A percentile compares a stretch with the other conserved stretches of the same genome.
These are phyloP conservation scores for Fomitopsis pulvina DNA, from an alignment of 768 basidiomycete genomes.

Conservation along the genomic window DNA sequence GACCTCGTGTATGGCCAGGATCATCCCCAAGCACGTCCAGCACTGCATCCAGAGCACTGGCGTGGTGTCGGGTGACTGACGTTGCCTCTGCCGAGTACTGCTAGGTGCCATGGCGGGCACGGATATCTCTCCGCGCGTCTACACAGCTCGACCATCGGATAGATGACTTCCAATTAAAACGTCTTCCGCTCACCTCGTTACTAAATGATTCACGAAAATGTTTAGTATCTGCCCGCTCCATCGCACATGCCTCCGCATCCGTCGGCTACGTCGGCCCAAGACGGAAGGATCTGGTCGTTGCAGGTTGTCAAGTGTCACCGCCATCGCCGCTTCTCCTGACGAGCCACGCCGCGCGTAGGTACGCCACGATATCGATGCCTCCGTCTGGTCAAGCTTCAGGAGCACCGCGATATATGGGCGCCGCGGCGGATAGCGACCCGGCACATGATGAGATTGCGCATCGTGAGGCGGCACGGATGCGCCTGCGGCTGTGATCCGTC, in stretches of 20 bases:
- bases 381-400: neutral
- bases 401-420: neutral
- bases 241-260: neutral
- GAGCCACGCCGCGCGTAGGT: neutral
- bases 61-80: neutral
- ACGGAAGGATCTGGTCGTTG: neutral
- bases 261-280: neutral
- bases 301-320: neutral
- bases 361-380: slow-evolving; percentile 3
- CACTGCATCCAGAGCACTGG: neutral
- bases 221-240: neutral
- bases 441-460: neutral
- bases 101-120: neutral
- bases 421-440: neutral
- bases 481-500: neutral
- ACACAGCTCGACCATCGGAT: neutral
- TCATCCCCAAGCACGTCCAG: neutral
- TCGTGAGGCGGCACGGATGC: neutral
- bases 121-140: neutral
- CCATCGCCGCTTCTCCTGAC: neutral
- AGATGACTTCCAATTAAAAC: neutral
- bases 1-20: neutral
- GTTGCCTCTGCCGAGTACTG: neutral
- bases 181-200: too few relatives aligned
- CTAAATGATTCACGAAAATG: neutral